Evolutionary conservation across 2,329 filamentous ascomycete species (phyloP), one percentile per base, ranked within the genome.

Genomic region (Salinomyces thailandicus): DNA sequence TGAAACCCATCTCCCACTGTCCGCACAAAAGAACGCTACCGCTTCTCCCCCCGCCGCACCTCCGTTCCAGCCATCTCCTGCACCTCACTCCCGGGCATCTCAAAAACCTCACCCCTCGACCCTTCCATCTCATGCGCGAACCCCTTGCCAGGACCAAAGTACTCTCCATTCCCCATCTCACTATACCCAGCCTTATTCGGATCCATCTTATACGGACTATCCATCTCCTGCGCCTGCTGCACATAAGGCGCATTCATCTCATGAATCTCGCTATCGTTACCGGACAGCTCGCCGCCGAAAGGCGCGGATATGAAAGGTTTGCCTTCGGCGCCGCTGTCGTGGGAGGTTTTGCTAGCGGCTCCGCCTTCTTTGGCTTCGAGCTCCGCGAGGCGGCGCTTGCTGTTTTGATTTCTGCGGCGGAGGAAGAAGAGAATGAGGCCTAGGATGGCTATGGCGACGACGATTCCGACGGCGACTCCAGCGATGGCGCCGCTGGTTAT

Each of bases 231-330:
- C 13, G 49, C 41, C 16, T 35, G 28, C 9, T 40, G 41, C 32
- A 51, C 51, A 24, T 52, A 46, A 12, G 52, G 46, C 4, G 49
- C 48, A 18, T 44, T 50, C 14, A 57, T 43, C 41, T 61, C 56
- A 39, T 59, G 53, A 29, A 60, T 51, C 28, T 57, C 52, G 15
- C 44, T 45, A n/a, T 26, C 22, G 22, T 8, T 9, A 28, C 52
- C 53, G 29, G 46, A 51, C 2, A 60, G 45, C 36, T 61, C 57
- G 39, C 55, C 54, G 24, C 51, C 50, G n/a, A 55, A 50, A 3
- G 53, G 53, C 5, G 41, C 29, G 13, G 46, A 52, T 34, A 54
- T 51, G 41, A 52, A 45, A 9, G 51, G 47, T 4, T 43, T 41
- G 31, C 35, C 39, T 18, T 44, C 40, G 27, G 17, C 35, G 30